These are phyloP conservation scores for Metschnikowia amazonensis DNA, from an alignment of 805 yeast genomes.

Conservation along the genomic window DNA sequence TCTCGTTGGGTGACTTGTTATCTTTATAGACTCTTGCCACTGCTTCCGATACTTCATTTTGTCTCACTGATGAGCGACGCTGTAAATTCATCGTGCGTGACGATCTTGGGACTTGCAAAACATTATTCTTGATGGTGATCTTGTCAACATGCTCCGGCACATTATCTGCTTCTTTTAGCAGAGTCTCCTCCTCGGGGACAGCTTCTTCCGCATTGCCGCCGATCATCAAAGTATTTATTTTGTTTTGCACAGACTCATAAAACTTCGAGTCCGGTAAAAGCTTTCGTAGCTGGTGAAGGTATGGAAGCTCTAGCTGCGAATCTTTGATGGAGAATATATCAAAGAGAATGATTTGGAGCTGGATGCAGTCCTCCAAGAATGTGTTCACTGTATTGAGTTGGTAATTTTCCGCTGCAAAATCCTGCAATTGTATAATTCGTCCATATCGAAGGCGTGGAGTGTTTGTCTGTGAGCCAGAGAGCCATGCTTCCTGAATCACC, in stretches of 20 bases:
- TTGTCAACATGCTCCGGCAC: slow-evolving; percentile 9
- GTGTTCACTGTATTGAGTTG: slow-evolving; percentile 22
- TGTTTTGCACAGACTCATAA: slow-evolving; percentile 30
- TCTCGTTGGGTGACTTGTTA: neutral
- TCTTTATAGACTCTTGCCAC: neutral
- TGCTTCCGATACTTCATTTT: neutral
- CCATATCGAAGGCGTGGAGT: neutral
- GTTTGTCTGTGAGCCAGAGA: slow-evolving; percentile 4
- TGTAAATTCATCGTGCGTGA: slow-evolving; percentile 17
- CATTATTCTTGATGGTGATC: slow-evolving; percentile 14
- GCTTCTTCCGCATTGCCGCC: slow-evolving; percentile 6
- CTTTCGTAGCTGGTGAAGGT: slow-evolving; percentile 16
- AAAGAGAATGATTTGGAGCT: slow-evolving; percentile 15
- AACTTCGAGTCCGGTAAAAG: slow-evolving; percentile 23
- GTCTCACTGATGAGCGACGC: slow-evolving; percentile 8
- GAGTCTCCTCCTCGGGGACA: neutral
- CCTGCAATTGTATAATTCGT: neutral
- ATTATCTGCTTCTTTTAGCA: neutral
- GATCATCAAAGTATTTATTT: slow-evolving; percentile 28
- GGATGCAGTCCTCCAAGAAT: slow-evolving; percentile 23
- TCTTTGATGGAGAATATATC: slow-evolving; percentile 14
- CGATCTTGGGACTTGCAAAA: slow-evolving; percentile 16
- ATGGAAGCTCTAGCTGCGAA: slow-evolving; percentile 16
- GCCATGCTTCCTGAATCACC: slow-evolving; percentile 23
- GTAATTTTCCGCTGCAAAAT: slow-evolving; percentile 11